These are phyloP conservation scores for Paracorniculantispora psalliotae DNA, from an alignment of 2,329 filamentous ascomycete species.

Conservation along the genomic window DNA sequence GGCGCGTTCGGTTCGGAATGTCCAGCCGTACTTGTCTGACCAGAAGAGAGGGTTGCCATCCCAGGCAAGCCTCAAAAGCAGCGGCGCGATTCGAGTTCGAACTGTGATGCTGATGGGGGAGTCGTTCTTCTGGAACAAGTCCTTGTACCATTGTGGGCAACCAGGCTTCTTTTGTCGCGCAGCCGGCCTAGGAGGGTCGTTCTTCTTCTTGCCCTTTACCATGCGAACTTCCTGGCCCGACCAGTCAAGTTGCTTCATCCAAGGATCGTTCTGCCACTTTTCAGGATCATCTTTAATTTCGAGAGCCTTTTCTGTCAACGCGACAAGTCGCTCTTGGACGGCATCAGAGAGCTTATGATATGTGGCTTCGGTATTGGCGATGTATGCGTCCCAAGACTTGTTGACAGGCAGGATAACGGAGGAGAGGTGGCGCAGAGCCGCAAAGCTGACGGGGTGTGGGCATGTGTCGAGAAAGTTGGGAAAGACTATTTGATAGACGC, in stretches of 20 bases:
- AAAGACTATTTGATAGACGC: conserved; percentile 90
- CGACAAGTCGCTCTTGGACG: conserved; percentile 70
- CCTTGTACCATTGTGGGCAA: conserved; percentile 95
- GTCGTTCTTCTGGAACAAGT: conserved; percentile 68
- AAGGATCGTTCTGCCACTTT: conserved; percentile 74
- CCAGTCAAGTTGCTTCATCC: conserved; percentile 94
- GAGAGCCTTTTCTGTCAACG: conserved; percentile 71
- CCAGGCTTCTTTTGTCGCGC: conserved; percentile 88
- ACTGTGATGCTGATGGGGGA: conserved; percentile 73
- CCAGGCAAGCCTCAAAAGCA: conserved; percentile 82
- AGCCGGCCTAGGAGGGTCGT: conserved; percentile 69
- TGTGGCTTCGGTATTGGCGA: conserved; percentile 76
- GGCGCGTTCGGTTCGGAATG: conserved; percentile 66
- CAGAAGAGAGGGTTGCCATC: conserved; percentile 84
- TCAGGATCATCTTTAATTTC: conserved; percentile 64
- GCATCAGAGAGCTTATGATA: conserved; percentile 72
- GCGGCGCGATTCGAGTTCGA: conserved; percentile 78
- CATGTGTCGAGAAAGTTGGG: conserved; percentile 84
- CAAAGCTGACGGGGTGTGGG: conserved; percentile 96
- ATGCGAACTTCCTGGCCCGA: conserved; percentile 86
- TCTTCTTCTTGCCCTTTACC: conserved; percentile 87
- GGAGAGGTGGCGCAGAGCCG: conserved; percentile 85
- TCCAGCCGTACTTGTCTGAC: conserved; percentile 93
- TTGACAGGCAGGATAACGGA: conserved; percentile 90
- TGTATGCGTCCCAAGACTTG: conserved; percentile 79